Conservation (phyloP, 2,329 filamentous ascomycete species). For the Sporothrix variecibatus region DNA sequence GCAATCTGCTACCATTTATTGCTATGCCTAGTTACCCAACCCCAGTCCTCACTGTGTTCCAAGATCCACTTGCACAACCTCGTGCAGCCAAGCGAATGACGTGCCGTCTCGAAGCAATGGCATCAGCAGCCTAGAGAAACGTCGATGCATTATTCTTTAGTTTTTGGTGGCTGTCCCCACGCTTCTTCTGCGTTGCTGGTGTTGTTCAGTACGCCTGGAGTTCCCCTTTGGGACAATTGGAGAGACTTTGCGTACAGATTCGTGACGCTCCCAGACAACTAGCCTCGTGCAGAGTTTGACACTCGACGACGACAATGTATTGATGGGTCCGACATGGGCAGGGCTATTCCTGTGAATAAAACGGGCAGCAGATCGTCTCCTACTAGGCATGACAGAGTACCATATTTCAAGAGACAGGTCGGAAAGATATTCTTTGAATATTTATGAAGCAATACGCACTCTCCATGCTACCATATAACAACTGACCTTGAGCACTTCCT, state of each 20-base stretch:
- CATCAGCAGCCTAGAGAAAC: constrained; percentile 14
- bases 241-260: not conserved
- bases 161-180: not conserved
- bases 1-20: not conserved
- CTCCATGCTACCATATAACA: not conserved
- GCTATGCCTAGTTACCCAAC: too few relatives aligned
- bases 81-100: not conserved
- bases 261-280: not conserved
- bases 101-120: constrained; percentile 8
- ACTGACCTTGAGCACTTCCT: not conserved
- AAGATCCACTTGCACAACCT: not conserved
- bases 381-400: not conserved
- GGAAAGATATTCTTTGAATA: not conserved
- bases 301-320: not conserved
- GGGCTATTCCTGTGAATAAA: not conserved
- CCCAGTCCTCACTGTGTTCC: not conserved
- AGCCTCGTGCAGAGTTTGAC: constrained; percentile 1
- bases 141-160: not conserved
- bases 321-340: not conserved
- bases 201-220: not conserved
- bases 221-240: not conserved
- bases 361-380: constrained; percentile 11
- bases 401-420: too few relatives aligned
- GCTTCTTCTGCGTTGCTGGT: not conserved
- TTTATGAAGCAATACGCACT: constrained; percentile 3